Evolutionary conservation across 768 basidiomycete genomes (phyloP), one percentile per base, ranked within the genome.

Genomic region (Mycena sanguinolenta): DNA sequence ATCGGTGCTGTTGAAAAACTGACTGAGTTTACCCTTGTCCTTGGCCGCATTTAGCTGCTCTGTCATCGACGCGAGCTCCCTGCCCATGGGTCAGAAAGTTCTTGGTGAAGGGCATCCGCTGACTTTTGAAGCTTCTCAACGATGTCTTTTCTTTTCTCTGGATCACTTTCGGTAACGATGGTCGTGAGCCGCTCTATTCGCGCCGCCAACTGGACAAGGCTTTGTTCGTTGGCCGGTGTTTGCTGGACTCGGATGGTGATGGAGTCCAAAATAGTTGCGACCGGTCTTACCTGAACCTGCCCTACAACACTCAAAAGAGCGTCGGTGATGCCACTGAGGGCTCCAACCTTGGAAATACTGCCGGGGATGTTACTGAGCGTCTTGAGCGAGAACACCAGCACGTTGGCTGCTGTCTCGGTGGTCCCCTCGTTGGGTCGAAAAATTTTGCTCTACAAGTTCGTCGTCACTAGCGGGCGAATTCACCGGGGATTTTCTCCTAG

Each of bases 1-100:
- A 23, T 70, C 58, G 17, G 17, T 14, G n/a, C 69, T 65, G 49
- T 65, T 70, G 58, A 70, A 70, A 36, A 70, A 70, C 13, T 55
- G 27, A 13, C 42, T 16, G 12, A 70, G 63, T 49, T n/a, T 61
- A 6, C 44, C 58, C 21, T 57, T 58, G 32, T 10, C 10, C 32
- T 12, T 2, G 12, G 69, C 69, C 10, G 23, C 44, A 1, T 61
- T 25, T 2, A 70, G 28, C 7, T 70, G 64, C 28, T 4, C 49
- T 4, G n/a, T 49, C n/a, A 70, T 70, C 4, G 63, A 62, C n/a
- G 60, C 10, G 5, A 71, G 17, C 34, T 66, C 60, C 30, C 70
- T 71, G 19, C 1, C 38, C 4, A 7, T n/a, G 38, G 9, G 5
- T 55, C 32, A 55, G 30, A 36, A 21, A 19, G 8, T 34, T 36